Base-by-base conservation (phyloP, 192 early-diverging fungal species). In the Backusella tuberculispora region DNA sequence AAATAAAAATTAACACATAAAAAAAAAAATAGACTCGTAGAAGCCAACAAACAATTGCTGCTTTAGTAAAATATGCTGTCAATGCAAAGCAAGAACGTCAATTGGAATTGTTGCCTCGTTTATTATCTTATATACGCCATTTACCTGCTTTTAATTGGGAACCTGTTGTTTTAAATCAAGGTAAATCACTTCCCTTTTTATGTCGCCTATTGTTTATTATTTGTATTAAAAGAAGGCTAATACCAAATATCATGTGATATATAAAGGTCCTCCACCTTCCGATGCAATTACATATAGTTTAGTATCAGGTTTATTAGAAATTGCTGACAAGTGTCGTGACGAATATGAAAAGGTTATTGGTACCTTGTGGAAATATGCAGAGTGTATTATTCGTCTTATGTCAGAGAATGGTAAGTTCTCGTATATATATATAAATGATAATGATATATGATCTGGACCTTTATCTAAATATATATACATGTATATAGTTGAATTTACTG, bases 351-450 rank as follows among this genome's bases (percentile, higher is more conserved):
- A 64, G 38, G 72, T 87, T 26, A 80, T 80, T n/a, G 56, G 53
- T 63, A 79, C 80, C 10, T 73, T 87, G 42, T 87, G 86, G 86
- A 77, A 77, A 13, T 87, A 87, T 38, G 83, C 81, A n/a, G 77
- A 81, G 69, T 82, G 75, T 26, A 60, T 73, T 47, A 44, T 76
- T 45, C 69, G 45, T 29, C 48, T 69, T 19, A 47, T 38, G 43
- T 46, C 26, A 10, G 38, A 41, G 15, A 38, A 37, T 64, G 14
- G n/a, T 63, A 26, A n/a, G 7, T 12, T 24, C 19, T 60, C 56
- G 2, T 66, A 6, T 19, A 53, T 50, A 17, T 38, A 56, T 14
- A 72, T 19, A 8, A 71, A 21, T 24, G 12, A 64, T 24, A 14
- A 45, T 63, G 21, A 46, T 10, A n/a, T 10, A 13, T 4, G 34